Percentiles rank a stretch among this genome's conserved stretches.
phyloP scores from a whole-genome alignment of 495 filamentous ascomycete genomes.

The Entonaema liquescens region DNA sequence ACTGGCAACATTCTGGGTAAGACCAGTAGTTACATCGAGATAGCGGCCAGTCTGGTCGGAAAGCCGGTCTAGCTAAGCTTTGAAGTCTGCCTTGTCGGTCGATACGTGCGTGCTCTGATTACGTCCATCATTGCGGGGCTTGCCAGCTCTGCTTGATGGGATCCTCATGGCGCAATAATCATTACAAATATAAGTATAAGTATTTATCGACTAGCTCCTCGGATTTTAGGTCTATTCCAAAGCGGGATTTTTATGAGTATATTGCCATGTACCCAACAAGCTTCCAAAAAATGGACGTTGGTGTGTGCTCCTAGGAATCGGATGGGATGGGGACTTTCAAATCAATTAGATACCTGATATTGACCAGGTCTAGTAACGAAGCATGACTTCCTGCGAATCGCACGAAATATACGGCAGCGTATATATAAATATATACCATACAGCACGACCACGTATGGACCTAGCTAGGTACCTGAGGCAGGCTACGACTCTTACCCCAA shows the following conservation, averaged over 20 bases:
- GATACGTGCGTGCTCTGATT: not conserved
- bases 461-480: no score
- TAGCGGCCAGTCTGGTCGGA: not conserved
- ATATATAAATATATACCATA: not conserved
- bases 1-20: not conserved
- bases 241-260: not conserved
- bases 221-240: not conserved
- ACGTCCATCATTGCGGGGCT: not conserved
- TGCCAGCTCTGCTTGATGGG: not conserved
- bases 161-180: not conserved
- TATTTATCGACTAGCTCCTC: not conserved
- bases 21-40: not conserved
- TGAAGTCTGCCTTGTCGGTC: not conserved
- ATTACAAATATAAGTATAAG: not conserved
- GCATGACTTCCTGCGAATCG: not conserved
- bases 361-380: not conserved
- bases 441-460: not conserved
- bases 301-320: not conserved
- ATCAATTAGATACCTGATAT: not conserved
- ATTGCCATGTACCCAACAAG: not conserved
- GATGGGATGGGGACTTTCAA: not conserved
- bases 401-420: not conserved
- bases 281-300: not conserved
- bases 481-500: not conserved
- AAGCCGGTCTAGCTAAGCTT: not conserved